Base-by-base conservation (phyloP, 371 early-diverging fungal species). In the Smittium mucronatum region DNA sequence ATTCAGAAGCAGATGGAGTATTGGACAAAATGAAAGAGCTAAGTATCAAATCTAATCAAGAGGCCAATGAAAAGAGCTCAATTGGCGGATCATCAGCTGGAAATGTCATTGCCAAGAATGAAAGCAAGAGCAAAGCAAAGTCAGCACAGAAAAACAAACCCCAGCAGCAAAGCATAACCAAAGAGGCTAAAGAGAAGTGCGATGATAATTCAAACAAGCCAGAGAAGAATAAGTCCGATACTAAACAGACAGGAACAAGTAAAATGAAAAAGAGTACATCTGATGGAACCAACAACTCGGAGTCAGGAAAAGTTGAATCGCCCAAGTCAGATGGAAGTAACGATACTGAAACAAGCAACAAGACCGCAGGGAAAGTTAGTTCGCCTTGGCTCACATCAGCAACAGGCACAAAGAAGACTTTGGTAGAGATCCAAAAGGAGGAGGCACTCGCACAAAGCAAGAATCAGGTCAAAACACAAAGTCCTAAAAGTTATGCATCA, bases 371-470 rank as follows among this genome's bases (percentile, higher is more conserved):
- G 15, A 68, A 68, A 63, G 5, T 28, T 2, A 32, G 36, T 17
- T 30, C 36, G 25, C 68, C 68, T 63, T 68, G 59, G 58, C 60
- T 63, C 2, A 68, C 68, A 15, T 17, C 68, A 11, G n/a, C 21
- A 11, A 34, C 60, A 15, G 34, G 36, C 5, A 72, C 88, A 1
- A 88, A 88, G 71, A 89, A 89, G 77, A 87, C 88, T 0, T 73
- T 90, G 31, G 78, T 86, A 68, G 88, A 90, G 75, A 90, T 90
- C 65, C 89, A 89, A 74, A 80, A 85, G 69, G 90, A 90, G 70
- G 90, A 90, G 67, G 89, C 64, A 15, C 36, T 64, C 5, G 64
- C 32, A 2, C 16, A 64, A 36, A 5, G 2, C 8, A 64, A 64
- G 26, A 31, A 15, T 21, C 64, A 59, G 26, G 5, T 2, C 5